phyloP scores from a whole-genome alignment of 2,329 filamentous ascomycete genomes.

The Didymella glomerata region DNA sequence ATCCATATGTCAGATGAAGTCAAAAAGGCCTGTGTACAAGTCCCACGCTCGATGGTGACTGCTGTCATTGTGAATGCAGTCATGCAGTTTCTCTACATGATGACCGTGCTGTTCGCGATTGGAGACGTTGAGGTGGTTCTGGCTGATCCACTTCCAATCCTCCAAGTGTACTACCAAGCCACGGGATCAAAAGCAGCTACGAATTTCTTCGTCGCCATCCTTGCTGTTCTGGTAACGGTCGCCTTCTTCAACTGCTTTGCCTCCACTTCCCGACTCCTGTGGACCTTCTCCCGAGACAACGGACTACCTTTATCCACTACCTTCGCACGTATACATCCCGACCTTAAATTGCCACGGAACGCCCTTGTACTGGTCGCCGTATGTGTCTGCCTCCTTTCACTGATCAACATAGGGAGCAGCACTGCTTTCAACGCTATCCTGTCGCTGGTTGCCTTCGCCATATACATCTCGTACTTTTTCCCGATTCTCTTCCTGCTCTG shows the following conservation, averaged over 20 bases:
- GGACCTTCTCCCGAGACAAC: neutral
- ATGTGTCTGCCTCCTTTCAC: constrained; percentile 43
- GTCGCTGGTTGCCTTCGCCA: constrained; percentile 43
- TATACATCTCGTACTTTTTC: constrained; percentile 46
- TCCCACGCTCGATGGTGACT: neutral
- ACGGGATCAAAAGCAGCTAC: neutral
- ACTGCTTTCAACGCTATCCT: constrained; percentile 50
- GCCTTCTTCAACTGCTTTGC: neutral
- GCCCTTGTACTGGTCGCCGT: constrained; percentile 35
- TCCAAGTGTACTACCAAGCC: neutral
- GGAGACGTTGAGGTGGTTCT: neutral
- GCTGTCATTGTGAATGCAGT: neutral
- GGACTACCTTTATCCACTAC: neutral
- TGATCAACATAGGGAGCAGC: constrained; percentile 44
- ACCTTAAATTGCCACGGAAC: constrained; percentile 37
- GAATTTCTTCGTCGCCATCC: neutral
- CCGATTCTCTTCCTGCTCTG: constrained; percentile 40
- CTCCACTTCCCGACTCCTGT: neutral
- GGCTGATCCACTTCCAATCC: neutral
- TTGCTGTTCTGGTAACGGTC: neutral
- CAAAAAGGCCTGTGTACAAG: neutral
- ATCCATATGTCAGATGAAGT: neutral
- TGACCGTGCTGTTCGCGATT: neutral
- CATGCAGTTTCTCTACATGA: neutral
- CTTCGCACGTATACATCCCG: constrained; percentile 25